Conservation (phyloP, 768 basidiomycete genomes). For the Phlegmacium glaucopus region DNA sequence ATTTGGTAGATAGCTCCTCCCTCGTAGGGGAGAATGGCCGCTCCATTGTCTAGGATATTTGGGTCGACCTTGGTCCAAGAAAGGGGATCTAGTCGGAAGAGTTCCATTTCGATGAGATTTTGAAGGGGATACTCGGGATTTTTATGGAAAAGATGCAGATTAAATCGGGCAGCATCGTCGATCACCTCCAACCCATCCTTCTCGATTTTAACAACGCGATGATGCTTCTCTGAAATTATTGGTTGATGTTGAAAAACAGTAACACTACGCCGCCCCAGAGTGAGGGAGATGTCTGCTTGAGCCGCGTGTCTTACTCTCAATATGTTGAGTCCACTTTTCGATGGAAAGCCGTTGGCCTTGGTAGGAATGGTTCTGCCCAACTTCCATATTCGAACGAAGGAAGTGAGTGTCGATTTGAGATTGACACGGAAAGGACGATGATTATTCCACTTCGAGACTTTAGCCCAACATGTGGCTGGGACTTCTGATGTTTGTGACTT, state of each 20-base stretch:
- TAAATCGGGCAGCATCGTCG: conserved; percentile 56
- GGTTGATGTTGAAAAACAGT: conserved; percentile 45
- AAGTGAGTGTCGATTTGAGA: conserved; percentile 43
- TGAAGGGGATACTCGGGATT: conserved; percentile 46
- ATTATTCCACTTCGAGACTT: conserved; percentile 48
- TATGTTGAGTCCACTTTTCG: conserved; percentile 41
- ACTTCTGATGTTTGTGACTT: conserved; percentile 29
- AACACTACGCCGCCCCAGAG: conserved; percentile 35
- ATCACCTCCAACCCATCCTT: conserved; percentile 36
- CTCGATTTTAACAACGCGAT: conserved; percentile 35
- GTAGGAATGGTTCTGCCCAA: conserved; percentile 37
- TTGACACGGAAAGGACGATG: conserved; percentile 51
- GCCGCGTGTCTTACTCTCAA: conserved; percentile 40
- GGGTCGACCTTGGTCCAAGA: conserved; percentile 39
- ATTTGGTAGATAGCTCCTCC: conserved; percentile 43
- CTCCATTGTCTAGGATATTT: conserved; percentile 46
- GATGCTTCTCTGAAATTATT: conserved; percentile 32
- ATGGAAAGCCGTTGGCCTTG: conserved; percentile 27
- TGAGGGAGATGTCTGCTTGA: conserved; percentile 51
- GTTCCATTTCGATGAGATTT: conserved; percentile 48
- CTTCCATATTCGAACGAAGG: conserved; percentile 42
- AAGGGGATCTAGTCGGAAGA: conserved; percentile 45
- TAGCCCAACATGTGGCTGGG: conserved; percentile 50
- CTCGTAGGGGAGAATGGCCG: conserved; percentile 44
- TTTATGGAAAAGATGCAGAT: conserved; percentile 51